Evolutionary conservation across 2,329 filamentous ascomycete genomes (phyloP), one percentile per base, ranked within the genome.

Genomic region (Balansia obtecta): DNA sequence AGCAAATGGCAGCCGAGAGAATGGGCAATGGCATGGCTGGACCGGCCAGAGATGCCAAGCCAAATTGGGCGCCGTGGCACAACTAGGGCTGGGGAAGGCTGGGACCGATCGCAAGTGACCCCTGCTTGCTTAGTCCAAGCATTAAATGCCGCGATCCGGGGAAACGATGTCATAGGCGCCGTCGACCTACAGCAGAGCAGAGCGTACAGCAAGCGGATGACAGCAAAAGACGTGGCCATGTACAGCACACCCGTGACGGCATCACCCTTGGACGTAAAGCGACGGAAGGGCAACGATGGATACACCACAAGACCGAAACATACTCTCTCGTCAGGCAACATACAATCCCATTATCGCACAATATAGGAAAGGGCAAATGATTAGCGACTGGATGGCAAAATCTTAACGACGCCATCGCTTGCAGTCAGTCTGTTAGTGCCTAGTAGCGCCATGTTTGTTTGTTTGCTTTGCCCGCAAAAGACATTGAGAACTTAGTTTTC

Each of bases 101-200:
- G 46, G 38, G 39, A 42, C 46, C 46, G 46, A 48, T 48, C 46
- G 39, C 22, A 48, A 39, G n/a, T 16, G 16, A 30, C 22, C 45
- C 45, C 27, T 47, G 45, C 34, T 22, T 22, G 20, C 2, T 49
- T 49, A 43, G 47, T 37, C 22, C 22, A 6, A 22, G 13, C n/a
- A 11, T 7, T 16, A 45, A 39, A 39, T 49, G 47, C 47, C 47
- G 47, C 39, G 30, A 42, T 39, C 37, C 46, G 39, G 47, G 47
- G 30, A 30, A 22, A 50, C 48, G 33, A 50, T 50, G 48, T 50
- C 48, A 50, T 40, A 20, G 11, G 16, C 16, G 16, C 15, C 32
- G 32, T 30, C 40, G 40, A 27, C 16, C 18, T 22, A 12, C 40
- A 12, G 16, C 12, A 18, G 40, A 6, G 40, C 40, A 4, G 16